Evolutionary conservation across 345 rosid genomes (phyloP).

Genomic region (Bruguiera gymnorhiza): DNA sequence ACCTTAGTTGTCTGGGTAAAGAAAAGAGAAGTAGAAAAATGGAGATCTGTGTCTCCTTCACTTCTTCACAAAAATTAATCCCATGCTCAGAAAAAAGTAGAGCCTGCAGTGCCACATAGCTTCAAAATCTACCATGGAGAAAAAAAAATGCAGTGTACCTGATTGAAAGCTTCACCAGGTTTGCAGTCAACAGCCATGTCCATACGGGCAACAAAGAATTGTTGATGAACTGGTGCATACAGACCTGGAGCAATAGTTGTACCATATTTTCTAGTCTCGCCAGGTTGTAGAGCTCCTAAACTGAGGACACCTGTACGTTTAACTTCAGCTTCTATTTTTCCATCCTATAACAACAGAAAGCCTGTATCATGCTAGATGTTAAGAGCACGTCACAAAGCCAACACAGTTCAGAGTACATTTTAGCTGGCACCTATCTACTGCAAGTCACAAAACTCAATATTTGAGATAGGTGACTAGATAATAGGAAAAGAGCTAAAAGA

Average conservation of each 20-base stretch:
- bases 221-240: slow-evolving; percentile 93
- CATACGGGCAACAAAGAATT: slow-evolving; percentile 89
- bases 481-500: background rate
- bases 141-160: slow-evolving; percentile 38
- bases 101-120: background rate
- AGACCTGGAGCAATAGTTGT: slow-evolving; percentile 87
- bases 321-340: slow-evolving; percentile 90
- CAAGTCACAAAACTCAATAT: background rate
- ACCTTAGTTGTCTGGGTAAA: background rate
- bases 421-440: background rate
- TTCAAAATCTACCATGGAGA: background rate
- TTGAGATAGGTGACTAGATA: slow-evolving; percentile 5
- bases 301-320: slow-evolving; percentile 90
- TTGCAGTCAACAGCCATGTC: slow-evolving; percentile 89
- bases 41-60: background rate
- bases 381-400: slow-evolving; percentile 10
- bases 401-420: background rate
- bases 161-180: slow-evolving; percentile 86
- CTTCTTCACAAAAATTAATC: too few species aligned
- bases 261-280: slow-evolving; percentile 82
- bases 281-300: slow-evolving; percentile 88
- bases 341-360: slow-evolving; percentile 53
- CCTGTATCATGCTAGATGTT: slow-evolving; percentile 9
- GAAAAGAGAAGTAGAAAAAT: background rate
- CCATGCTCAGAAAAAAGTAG: too few species aligned